A percentile compares a stretch with the other conserved stretches of the same genome.
phyloP scores from a whole-genome alignment of 768 basidiomycete genomes.

The Boletus rex-veris region DNA sequence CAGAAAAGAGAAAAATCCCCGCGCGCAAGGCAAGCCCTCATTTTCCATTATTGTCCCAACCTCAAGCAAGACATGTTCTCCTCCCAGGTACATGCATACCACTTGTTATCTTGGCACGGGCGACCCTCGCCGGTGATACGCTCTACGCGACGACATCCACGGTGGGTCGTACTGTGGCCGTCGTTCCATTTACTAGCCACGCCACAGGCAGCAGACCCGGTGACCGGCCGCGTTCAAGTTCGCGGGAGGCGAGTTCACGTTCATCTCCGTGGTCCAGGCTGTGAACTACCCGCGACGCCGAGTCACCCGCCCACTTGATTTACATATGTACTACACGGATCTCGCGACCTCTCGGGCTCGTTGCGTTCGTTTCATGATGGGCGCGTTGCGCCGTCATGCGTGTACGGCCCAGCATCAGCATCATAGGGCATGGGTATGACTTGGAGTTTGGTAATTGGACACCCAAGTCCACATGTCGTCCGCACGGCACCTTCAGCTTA shows the following conservation, averaged over 20 bases:
- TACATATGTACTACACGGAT: neutral
- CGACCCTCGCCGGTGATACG: too few species aligned
- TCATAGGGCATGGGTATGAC: neutral
- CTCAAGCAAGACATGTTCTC: too few species aligned
- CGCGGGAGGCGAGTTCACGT: slow-evolving; percentile 1
- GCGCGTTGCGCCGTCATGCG: neutral
- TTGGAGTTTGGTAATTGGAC: neutral
- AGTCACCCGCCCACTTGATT: neutral
- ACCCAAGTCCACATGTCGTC: neutral
- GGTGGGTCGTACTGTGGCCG: too few species aligned
- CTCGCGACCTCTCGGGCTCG: neutral
- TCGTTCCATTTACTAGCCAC: neutral
- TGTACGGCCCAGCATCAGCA: neutral
- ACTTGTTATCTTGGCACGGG: too few species aligned
- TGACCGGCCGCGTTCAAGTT: neutral
- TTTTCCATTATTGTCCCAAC: neutral
- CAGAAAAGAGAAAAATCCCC: neutral
- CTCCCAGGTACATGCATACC: too few species aligned
- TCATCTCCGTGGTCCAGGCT: slow-evolving; percentile 15
- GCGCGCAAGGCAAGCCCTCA: neutral
- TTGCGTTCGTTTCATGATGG: neutral
- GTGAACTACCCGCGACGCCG: neutral
- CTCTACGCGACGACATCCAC: too few species aligned
- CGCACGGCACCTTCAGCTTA: neutral
- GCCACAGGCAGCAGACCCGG: neutral